phyloP scores from a whole-genome alignment of 192 early-diverging fungal genomes.

The Podila verticillata region DNA sequence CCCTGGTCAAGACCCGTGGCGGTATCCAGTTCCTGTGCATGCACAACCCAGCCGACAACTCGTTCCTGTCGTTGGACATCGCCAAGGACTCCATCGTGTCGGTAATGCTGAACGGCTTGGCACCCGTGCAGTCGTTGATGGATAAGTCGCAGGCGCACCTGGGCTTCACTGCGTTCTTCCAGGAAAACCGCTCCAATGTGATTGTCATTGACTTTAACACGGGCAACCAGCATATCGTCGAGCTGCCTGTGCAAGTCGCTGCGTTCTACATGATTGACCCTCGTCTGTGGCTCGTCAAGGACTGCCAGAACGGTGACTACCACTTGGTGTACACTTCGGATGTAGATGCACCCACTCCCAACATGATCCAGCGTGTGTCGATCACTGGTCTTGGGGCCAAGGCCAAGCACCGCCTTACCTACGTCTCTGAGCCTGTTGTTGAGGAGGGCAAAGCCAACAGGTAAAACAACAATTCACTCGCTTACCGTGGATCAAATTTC shows the following conservation, averaged over 20 bases:
- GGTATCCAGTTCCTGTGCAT: conserved; percentile 58
- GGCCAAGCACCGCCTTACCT: conserved; percentile 48
- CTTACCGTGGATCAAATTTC: neutral
- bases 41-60: conserved; percentile 69
- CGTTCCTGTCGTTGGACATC: conserved; percentile 65
- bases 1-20: conserved; percentile 50
- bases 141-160: conserved; percentile 46
- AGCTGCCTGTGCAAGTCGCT: conserved; percentile 56
- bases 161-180: conserved; percentile 61
- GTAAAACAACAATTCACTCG: neutral
- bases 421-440: conserved; percentile 25
- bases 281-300: conserved; percentile 59
- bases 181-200: conserved; percentile 56
- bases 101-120: conserved; percentile 46
- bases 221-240: conserved; percentile 57
- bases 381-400: conserved; percentile 45
- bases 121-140: conserved; percentile 33
- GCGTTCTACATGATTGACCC: conserved; percentile 55
- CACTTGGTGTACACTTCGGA: conserved; percentile 48
- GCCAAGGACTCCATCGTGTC: conserved; percentile 58
- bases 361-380: conserved; percentile 33
- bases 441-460: conserved; percentile 26
- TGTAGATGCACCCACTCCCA: conserved; percentile 18
- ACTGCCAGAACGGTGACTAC: conserved; percentile 49
- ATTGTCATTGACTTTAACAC: conserved; percentile 67